Evolutionary conservation across 1,139 yeast genomes (phyloP).

Genomic region (Hanseniaspora uvarum): DNA sequence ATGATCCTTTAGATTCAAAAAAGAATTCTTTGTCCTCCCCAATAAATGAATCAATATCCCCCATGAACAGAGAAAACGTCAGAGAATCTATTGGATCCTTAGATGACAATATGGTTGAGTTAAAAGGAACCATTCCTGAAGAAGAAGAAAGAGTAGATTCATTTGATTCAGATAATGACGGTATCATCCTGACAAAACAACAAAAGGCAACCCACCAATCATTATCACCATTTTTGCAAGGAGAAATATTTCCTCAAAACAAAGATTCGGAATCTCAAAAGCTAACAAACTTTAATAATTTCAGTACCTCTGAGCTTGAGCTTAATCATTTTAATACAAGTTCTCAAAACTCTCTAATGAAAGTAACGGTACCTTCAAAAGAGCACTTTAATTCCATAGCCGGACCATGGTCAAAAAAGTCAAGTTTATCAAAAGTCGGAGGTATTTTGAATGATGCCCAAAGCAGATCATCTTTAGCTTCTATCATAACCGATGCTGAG

Average conservation of each 20-base stretch:
- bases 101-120: not conserved
- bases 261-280: not conserved
- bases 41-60: constrained; percentile 5
- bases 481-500: constrained; percentile 18
- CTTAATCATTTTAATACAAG: not conserved
- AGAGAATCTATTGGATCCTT: not conserved
- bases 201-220: not conserved
- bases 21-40: constrained; percentile 5
- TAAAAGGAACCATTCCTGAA: not conserved
- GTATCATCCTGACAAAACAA: constrained; percentile 7
- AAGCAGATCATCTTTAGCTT: not conserved
- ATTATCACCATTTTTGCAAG: not conserved
- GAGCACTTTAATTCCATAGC: not conserved
- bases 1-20: constrained; percentile 14
- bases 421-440: not conserved
- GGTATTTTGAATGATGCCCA: not conserved
- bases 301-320: constrained; percentile 1
- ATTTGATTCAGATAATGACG: constrained; percentile 17
- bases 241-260: not conserved
- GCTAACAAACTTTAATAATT: not conserved
- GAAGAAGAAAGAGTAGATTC: constrained; percentile 16
- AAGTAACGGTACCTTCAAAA: not conserved
- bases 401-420: not conserved
- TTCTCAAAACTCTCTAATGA: not conserved
- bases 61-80: not conserved